Base-by-base conservation (phyloP, 768 basidiomycete species). In the Infundibulicybe gibba region DNA sequence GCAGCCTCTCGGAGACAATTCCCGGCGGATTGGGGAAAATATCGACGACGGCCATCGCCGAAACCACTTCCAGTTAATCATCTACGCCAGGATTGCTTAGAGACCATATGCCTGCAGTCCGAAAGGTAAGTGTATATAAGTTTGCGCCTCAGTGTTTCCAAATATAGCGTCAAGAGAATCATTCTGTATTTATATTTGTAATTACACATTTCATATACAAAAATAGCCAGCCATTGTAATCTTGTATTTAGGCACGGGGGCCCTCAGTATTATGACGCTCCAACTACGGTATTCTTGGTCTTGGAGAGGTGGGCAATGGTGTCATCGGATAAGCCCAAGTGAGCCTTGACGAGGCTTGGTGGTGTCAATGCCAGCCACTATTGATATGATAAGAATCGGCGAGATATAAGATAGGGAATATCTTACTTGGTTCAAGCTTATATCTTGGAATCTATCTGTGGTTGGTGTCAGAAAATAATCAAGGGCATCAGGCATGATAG, bases 291-390 rank as follows among this genome's bases (percentile, higher is more conserved):
- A 8, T 60, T 56, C 49, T 77, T 75, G 15, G 61, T 67, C 58
- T 72, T 74, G 48, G 61, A 69, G 45, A 77, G 54, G 16, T 54
- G 48, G 4, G 62, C 54, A 15, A 72, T 58, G 1, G 61, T 68
- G 33, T 61, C 67, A 34, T 69, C 68, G 8, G 65, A 63, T 3
- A 77, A 44, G 19, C 67, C 67, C 17, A 76, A 63, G 42, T 75
- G 71, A 2, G 68, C 71, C 49, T 76, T 62, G 32, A 78, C 77
- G 31, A 78, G 45, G 9, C 61, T 67, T 2, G 74, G 71, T 3
- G 75, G 75, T 2, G 67, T 75, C 50, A 77, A 50, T 1, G 75
- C 75, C 3, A 77, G 47, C 58, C 58, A 59, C 49, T 59, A 38
- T 38, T 10, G 4, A 38, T 6, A n/a, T 38, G n/a, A 43, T 14